Evolutionary conservation across 805 yeast species (phyloP).

Genomic region (Pichia manshurica): DNA sequence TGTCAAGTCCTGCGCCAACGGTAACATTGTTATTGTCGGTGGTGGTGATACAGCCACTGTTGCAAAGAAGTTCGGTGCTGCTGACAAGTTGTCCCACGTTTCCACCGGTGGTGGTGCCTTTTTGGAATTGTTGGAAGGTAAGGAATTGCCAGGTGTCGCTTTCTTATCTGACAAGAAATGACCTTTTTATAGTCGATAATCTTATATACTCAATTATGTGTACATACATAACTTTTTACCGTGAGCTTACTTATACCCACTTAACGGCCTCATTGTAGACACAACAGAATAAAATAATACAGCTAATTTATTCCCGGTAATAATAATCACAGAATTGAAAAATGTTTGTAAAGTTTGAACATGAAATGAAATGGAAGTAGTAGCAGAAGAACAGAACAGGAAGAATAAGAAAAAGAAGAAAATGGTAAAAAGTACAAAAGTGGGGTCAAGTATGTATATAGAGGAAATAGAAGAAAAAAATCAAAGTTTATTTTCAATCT

Average conservation of each 20-base stretch:
- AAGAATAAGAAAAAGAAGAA: too few species aligned
- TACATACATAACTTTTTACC: not conserved
- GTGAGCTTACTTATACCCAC: constrained; percentile 20
- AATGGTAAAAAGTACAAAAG: too few species aligned
- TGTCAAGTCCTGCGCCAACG: constrained; percentile 78
- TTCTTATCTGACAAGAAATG: constrained; percentile 71
- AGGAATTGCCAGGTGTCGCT: constrained; percentile 95
- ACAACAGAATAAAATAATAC: too few species aligned
- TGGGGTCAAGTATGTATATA: too few species aligned
- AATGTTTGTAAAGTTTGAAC: too few species aligned
- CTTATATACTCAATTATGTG: too few species aligned
- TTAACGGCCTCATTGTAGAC: not conserved
- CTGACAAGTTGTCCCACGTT: constrained; percentile 94
- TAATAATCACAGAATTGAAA: too few species aligned
- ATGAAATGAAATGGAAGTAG: too few species aligned
- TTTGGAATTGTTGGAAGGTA: constrained; percentile 96
- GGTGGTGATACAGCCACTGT: constrained; percentile 99
- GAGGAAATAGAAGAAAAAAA: too few species aligned
- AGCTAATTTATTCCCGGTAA: too few species aligned
- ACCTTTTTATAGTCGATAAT: not conserved
- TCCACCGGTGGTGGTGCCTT: constrained; percentile 99
- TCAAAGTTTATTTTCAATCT: too few species aligned
- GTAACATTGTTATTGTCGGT: constrained; percentile 95
- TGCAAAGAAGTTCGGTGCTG: constrained; percentile 96
- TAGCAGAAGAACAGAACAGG: too few species aligned